Evolutionary conservation across 1,139 yeast genomes (phyloP), one percentile per base, ranked within the genome.

Genomic region (Diutina pseudorugosa): DNA sequence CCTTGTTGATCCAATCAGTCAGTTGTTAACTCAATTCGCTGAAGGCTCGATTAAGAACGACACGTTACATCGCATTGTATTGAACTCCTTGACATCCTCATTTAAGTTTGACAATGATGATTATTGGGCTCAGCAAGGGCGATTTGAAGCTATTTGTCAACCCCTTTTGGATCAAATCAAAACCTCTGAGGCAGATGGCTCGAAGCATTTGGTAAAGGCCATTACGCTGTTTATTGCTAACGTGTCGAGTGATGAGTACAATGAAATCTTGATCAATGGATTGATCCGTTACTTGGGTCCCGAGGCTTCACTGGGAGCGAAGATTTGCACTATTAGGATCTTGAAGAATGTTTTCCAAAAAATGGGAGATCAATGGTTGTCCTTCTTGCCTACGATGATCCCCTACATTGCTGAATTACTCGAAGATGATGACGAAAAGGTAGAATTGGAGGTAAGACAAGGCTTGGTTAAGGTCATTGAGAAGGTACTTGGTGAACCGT

Each of bases 301-400:
- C 50, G 71, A 62, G 12, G 60, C 58, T 52, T 53, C 64, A 14
- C 62, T 70, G 20, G 62, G 63, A 54, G 68, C 76, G 61, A 90
- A 90, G 73, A 76, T 85, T 59, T 88, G 96, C 95, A 82, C 96
- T 33, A 78, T 89, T 52, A 81, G 85, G 64, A 75, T 88, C 2
- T 77, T 91, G 67, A 88, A 88, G 68, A 75, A 82, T 25, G 80
- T 93, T 45, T 93, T 90, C 77, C 87, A 87, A 59, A 87, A 87
- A 72, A 83, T 90, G 64, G 98, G 98, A 52, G 98, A 93, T 62
- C 90, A 84, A 65, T 93, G 98, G 98, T 78, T 93, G 57, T 72
- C 85, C 42, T 77, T 87, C 73, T 76, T 93, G 63, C 98, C 98
- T 25, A 96, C 93, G 62, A 77, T 93, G 61, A 95, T 94, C 57